Conservation (phyloP, 805 yeast genomes). For the Tetrapisispora taiwanensis region DNA sequence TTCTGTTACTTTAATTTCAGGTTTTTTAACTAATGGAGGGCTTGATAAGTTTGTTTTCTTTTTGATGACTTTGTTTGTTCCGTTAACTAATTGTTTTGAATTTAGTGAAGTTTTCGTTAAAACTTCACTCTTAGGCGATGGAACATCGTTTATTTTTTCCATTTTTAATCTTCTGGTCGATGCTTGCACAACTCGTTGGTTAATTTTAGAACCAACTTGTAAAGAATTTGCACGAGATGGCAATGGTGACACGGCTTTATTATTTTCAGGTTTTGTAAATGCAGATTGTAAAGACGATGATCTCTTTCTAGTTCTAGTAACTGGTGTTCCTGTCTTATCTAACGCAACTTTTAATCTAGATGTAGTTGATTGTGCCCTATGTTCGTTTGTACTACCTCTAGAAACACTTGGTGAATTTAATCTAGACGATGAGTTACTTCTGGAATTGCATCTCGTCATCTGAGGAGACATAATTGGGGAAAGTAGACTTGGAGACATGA, state of each 20-base stretch:
- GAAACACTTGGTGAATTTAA: constrained; percentile 13
- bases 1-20: not conserved
- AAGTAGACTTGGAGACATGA: not conserved
- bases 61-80: not conserved
- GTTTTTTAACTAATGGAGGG: not conserved
- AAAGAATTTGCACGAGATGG: constrained; percentile 25
- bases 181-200: constrained; percentile 22
- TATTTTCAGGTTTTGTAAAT: constrained; percentile 1
- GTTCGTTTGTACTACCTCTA: constrained; percentile 11
- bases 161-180: not conserved
- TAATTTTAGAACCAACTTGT: constrained; percentile 20
- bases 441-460: not conserved
- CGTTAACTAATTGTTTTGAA: too few species aligned
- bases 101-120: not conserved
- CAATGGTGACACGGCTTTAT: constrained; percentile 1
- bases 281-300: constrained; percentile 28
- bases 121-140: not conserved
- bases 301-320: constrained; percentile 22
- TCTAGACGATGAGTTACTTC: not conserved
- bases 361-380: not conserved
- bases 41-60: not conserved
- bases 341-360: not conserved
- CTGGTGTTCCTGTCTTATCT: constrained; percentile 2
- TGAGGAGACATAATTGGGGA: constrained; percentile 2
- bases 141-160: not conserved